phyloP scores from a whole-genome alignment of 2,329 filamentous ascomycete genomes.

The Fonsecaea multimorphosa region DNA sequence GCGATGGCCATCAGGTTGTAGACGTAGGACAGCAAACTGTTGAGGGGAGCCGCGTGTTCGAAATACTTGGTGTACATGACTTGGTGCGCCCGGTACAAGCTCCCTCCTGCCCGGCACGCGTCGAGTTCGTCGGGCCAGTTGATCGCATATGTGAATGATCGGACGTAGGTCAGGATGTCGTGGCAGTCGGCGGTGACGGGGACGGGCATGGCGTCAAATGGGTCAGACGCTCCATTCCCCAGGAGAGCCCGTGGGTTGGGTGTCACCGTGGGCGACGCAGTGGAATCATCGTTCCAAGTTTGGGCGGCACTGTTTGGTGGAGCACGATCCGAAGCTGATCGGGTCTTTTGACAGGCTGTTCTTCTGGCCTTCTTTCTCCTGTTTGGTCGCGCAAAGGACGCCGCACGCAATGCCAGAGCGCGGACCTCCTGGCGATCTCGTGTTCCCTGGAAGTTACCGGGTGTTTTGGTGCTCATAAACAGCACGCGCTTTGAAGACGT shows the following conservation, averaged over 20 bases:
- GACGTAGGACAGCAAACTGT: constrained; percentile 10
- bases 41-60: constrained; percentile 9
- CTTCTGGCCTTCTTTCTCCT: constrained; percentile 9
- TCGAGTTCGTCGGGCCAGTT: constrained; percentile 19
- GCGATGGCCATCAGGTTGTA: constrained; percentile 19
- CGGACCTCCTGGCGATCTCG: constrained; percentile 14
- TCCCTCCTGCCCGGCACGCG: constrained; percentile 7
- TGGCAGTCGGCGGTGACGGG: constrained; percentile 8
- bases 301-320: neutral
- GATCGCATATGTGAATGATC: constrained; percentile 11
- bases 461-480: constrained; percentile 16
- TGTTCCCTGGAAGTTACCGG: constrained; percentile 9
- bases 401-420: constrained; percentile 12
- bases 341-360: neutral
- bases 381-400: constrained; percentile 15
- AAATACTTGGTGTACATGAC: constrained; percentile 13
- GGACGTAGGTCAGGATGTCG: constrained; percentile 9
- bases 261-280: neutral
- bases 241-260: neutral
- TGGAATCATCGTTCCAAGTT: neutral
- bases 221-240: neutral
- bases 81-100: neutral
- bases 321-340: neutral
- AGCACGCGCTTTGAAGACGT: constrained; percentile 3
- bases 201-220: constrained; percentile 10